These are phyloP conservation scores for Pyrenophora teres DNA, from an alignment of 2,329 filamentous ascomycete genomes.

Conservation along the genomic window DNA sequence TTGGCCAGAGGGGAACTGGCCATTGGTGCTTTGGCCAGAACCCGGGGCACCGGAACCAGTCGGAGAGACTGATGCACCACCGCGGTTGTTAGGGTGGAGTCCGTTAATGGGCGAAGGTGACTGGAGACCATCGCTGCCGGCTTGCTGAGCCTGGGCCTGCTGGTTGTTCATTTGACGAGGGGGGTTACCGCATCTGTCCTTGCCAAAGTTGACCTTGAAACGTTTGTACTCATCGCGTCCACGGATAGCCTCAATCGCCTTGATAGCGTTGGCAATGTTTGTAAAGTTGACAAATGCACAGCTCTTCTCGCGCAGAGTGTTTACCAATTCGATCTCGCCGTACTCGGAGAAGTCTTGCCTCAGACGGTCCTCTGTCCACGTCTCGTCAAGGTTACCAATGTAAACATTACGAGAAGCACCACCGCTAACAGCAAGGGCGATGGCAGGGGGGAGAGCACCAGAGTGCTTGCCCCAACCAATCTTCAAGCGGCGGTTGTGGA, in stretches of 20 bases:
- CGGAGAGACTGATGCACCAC: conserved; percentile 64
- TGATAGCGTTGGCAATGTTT: conserved; percentile 99
- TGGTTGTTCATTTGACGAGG: conserved; percentile 78
- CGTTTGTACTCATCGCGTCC: conserved; percentile 95
- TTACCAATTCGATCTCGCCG: conserved; percentile 96
- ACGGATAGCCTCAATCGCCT: conserved; percentile 94
- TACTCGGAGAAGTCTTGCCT: conserved; percentile 97
- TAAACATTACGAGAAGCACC: conserved; percentile 99
- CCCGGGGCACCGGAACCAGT: conserved; percentile 62
- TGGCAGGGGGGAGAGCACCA: conserved; percentile 90
- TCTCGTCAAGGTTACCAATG: conserved; percentile 95
- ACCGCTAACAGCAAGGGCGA: conserved; percentile 92
- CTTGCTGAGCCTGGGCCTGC: conserved; percentile 66
- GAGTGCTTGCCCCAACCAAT: conserved; percentile 99
- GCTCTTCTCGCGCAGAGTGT: conserved; percentile 96
- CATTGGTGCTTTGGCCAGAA: conserved; percentile 59
- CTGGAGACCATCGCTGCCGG: conserved; percentile 62
- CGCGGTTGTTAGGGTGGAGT: conserved; percentile 59
- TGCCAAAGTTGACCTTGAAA: conserved; percentile 99
- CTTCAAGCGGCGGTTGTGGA: conserved; percentile 96
- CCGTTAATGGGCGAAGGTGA: conserved; percentile 64
- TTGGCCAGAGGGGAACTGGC: conserved; percentile 64
- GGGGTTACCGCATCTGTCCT: conserved; percentile 95
- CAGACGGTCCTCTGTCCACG: conserved; percentile 94
- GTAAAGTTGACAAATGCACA: conserved; percentile 99